phyloP scores from a whole-genome alignment of 73 alveolate species.

The Paramecium tetraurelia region DNA sequence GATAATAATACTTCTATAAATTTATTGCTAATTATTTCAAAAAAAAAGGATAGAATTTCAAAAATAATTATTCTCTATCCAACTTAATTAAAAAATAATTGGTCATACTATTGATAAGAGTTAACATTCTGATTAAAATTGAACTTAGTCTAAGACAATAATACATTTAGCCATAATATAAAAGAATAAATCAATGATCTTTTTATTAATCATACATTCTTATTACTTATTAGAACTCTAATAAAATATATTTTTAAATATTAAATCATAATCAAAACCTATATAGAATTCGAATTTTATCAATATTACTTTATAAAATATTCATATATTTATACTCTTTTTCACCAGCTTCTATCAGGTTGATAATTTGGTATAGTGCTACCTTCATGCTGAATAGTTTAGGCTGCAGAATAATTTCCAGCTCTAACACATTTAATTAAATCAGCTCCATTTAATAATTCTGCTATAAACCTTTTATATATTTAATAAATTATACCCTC shows the following conservation, averaged over 20 bases:
- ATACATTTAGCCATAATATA: too few relatives aligned
- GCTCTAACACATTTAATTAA: slow-evolving; percentile 63
- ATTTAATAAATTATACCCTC: slow-evolving; percentile 68
- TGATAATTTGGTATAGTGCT: slow-evolving; percentile 54
- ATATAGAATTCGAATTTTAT: background rate
- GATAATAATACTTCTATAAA: too few relatives aligned
- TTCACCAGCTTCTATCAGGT: background rate
- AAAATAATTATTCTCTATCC: too few relatives aligned
- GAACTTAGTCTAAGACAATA: too few relatives aligned
- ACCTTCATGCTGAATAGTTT: slow-evolving; percentile 60
- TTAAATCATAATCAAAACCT: background rate
- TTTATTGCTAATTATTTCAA: too few relatives aligned
- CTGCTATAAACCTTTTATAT: slow-evolving; percentile 70
- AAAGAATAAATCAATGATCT: too few relatives aligned
- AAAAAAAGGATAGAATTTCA: too few relatives aligned
- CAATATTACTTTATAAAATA: background rate
- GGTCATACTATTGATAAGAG: too few relatives aligned
- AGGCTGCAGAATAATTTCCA: slow-evolving; percentile 62
- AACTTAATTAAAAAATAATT: too few relatives aligned
- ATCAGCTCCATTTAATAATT: slow-evolving; percentile 79
- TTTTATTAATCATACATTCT: background rate
- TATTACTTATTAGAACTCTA: background rate
- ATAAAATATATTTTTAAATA: background rate
- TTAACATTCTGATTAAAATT: too few relatives aligned
- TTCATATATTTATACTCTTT: background rate